phyloP scores from a whole-genome alignment of 441 rosid species.

The Populus hybrid region DNA sequence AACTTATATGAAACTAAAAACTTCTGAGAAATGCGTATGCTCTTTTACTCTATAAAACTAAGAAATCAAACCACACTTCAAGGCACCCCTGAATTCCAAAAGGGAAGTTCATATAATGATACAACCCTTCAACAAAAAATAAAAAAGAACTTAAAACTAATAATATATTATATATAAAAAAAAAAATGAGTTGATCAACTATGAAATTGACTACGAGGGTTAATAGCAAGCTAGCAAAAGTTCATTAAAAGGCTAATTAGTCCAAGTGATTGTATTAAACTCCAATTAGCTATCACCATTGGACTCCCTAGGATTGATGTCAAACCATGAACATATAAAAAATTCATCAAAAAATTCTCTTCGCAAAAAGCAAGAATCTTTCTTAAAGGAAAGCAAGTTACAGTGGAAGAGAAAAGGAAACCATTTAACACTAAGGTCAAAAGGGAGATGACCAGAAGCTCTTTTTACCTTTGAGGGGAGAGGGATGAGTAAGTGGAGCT shows the following conservation, averaged over 20 bases:
- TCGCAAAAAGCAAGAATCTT: neutral
- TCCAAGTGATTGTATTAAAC: neutral
- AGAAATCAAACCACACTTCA: neutral
- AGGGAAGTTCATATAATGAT: neutral
- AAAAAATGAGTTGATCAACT: neutral
- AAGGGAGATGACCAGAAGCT: neutral
- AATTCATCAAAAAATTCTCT: neutral
- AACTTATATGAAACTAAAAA: neutral
- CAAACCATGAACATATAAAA: neutral
- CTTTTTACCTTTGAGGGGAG: conserved; percentile 29
- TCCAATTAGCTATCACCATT: neutral
- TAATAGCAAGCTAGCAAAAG: neutral
- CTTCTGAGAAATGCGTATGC: neutral
- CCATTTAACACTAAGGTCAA: neutral
- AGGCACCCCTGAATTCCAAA: neutral
- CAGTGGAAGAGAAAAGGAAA: neutral
- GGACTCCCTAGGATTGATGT: neutral
- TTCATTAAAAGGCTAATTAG: neutral
- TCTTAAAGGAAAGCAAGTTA: neutral
- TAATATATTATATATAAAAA: too few species aligned
- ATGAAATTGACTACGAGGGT: neutral
- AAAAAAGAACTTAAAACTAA: too few species aligned
- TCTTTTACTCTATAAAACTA: neutral
- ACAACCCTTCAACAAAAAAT: neutral
- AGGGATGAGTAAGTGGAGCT: conserved; percentile 23